Base-by-base conservation (phyloP, 768 basidiomycete species). In the Porphyrellus cyaneotinctus region DNA sequence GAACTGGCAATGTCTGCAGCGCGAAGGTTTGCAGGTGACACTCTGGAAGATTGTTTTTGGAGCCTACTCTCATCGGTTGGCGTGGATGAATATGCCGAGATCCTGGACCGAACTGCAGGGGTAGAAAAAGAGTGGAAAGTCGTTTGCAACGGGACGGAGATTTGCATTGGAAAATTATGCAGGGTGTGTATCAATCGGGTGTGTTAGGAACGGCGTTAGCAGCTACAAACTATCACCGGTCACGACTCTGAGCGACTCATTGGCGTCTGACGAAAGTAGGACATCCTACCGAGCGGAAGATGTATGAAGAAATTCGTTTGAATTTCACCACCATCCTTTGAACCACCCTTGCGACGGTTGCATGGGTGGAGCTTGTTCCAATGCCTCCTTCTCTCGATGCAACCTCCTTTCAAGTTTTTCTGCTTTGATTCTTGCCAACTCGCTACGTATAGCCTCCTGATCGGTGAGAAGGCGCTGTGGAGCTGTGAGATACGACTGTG, bases 381-480 rank as follows among this genome's bases (percentile, higher is more conserved):
- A 44, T 51, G 70, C 59, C 54, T 74, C 74, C 58, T 57, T 78
- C 65, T 77, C 74, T 49, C 75, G 72, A 39, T 79, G 74, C 36
- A 73, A 67, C 53, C 63, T 74, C 47, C 68, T 67, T 43, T 73
- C 72, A 6, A 79, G 73, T 52, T 79, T 80, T 58, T 84, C 81
- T 4, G 82, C 79, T 58, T 83, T 86, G 57, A 90, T 85, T 54
- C 85, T 79, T 28, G 83, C 83, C 42, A 91, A 69, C 64, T 91
- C 88, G 56, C 80, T 82, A 51, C 82, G 78, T 18, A 91, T 74
- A 30, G 79, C 80, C 41, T 71, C 75, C 54, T 85, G 82, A 60
- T 88, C 83, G 23, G 79, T 82, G 5, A 87, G 88, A 37, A 91
- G 68, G 46, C 71, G 74, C 83, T 88, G 43, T 6, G 22, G 61